phyloP scores from a whole-genome alignment of 768 basidiomycete species.

The Tulasnella sp. region DNA sequence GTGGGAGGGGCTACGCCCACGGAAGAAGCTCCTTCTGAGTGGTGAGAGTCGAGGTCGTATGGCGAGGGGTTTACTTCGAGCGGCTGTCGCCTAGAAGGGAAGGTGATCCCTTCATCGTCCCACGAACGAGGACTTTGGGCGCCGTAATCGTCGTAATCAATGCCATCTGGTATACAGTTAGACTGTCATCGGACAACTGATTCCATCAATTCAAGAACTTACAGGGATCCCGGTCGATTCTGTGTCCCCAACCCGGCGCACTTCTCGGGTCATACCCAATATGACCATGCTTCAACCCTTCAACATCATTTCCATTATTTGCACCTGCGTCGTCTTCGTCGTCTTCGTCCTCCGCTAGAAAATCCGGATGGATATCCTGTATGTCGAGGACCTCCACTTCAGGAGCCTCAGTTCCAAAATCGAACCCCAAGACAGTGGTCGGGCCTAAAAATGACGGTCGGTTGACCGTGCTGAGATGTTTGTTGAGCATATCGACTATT shows the following conservation, averaged over 20 bases:
- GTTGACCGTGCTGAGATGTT: slow-evolving; percentile 57
- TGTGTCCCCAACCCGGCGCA: not conserved
- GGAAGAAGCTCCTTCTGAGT: slow-evolving; percentile 20
- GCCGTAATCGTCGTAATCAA: not conserved
- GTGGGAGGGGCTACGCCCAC: slow-evolving; percentile 36
- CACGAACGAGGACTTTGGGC: not conserved
- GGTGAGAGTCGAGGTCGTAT: not conserved
- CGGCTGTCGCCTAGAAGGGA: not conserved
- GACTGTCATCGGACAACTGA: not conserved
- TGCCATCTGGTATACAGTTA: not conserved
- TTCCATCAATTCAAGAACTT: not conserved
- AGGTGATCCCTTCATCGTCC: not conserved
- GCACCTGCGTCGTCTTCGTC: slow-evolving; percentile 30
- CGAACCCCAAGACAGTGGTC: slow-evolving; percentile 73
- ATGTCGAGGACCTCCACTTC: slow-evolving; percentile 87
- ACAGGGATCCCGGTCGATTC: not conserved
- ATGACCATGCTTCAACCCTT: not conserved
- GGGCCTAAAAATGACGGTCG: slow-evolving; percentile 96
- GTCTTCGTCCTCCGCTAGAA: slow-evolving; percentile 71
- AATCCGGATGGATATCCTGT: slow-evolving; percentile 89
- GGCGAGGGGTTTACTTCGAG: not conserved
- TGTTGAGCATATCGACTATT: slow-evolving; percentile 70
- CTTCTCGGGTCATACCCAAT: not conserved
- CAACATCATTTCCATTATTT: not conserved
- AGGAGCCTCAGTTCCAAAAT: slow-evolving; percentile 76